phyloP scores from a whole-genome alignment of 2,329 filamentous ascomycete species.

The Boeremia lycopersici region DNA sequence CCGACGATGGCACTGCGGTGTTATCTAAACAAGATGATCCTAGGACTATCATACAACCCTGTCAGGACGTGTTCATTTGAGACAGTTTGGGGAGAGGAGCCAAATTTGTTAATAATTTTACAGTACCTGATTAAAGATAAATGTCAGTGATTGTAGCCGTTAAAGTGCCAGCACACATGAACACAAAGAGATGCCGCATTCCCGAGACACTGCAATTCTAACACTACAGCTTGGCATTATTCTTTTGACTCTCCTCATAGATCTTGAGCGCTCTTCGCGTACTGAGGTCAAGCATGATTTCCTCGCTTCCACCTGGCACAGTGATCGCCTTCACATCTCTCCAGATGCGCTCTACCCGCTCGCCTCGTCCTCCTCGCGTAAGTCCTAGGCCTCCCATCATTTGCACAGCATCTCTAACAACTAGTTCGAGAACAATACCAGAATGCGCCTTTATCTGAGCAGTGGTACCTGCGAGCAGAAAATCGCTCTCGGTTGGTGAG shows the following conservation, averaged over 20 bases:
- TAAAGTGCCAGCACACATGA: too few species aligned
- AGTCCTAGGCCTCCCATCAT: constrained; percentile 3
- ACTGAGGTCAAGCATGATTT: constrained; percentile 6
- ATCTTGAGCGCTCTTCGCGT: not conserved
- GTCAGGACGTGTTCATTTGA: too few species aligned
- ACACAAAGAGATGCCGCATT: too few species aligned
- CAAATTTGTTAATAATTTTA: too few species aligned
- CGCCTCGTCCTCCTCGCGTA: constrained; percentile 1
- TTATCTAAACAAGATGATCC: too few species aligned
- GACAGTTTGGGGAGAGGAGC: too few species aligned
- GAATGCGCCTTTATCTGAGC: not conserved
- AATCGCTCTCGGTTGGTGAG: not conserved
- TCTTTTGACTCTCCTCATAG: not conserved
- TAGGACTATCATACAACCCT: too few species aligned
- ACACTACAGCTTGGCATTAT: too few species aligned
- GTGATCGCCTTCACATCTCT: constrained; percentile 8
- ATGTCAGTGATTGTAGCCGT: too few species aligned
- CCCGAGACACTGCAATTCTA: too few species aligned
- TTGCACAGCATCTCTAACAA: constrained; percentile 3
- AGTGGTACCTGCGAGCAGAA: not conserved
- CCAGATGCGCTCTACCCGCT: constrained; percentile 7
- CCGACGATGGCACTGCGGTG: too few species aligned
- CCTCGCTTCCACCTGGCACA: constrained; percentile 9
- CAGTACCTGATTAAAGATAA: too few species aligned
- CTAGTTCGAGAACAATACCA: not conserved